Percentiles rank a stretch among this genome's conserved stretches.
Conservation (phyloP, 2,329 filamentous ascomycete genomes). For the Penicillium polonicum region DNA sequence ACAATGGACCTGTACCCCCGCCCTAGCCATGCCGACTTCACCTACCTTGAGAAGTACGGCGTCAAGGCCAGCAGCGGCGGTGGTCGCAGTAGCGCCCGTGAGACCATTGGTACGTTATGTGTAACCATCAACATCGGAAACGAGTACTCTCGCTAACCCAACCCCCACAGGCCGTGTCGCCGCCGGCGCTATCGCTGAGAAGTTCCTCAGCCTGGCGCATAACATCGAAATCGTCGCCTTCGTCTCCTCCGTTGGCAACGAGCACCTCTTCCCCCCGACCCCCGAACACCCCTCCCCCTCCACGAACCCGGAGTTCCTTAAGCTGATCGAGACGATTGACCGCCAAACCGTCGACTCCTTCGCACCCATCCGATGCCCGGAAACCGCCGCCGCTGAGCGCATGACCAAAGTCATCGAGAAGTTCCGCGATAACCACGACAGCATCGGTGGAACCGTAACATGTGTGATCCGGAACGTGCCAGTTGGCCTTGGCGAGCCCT, state of each 20-base stretch:
- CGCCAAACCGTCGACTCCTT: constrained; percentile 76
- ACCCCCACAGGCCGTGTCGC: constrained; percentile 67
- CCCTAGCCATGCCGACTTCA: constrained; percentile 93
- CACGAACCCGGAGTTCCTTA: constrained; percentile 75
- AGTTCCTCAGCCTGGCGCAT: constrained; percentile 78
- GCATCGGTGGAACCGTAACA: constrained; percentile 91
- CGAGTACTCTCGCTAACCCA: not conserved
- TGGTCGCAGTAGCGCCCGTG: constrained; percentile 84
- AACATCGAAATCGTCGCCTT: constrained; percentile 90
- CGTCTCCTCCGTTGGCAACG: constrained; percentile 77
- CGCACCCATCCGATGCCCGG: constrained; percentile 84
- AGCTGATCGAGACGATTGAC: constrained; percentile 69
- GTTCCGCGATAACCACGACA: constrained; percentile 76
- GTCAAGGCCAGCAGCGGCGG: constrained; percentile 88
- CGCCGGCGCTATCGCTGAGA: constrained; percentile 88
- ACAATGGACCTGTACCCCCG: constrained; percentile 92
- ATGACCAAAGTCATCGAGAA: constrained; percentile 80
- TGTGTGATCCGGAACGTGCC: constrained; percentile 88
- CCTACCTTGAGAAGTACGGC: constrained; percentile 95
- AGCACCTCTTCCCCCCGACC: constrained; percentile 73
- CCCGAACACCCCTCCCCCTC: constrained; percentile 65
- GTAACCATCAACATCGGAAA: not conserved
- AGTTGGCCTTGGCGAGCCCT: constrained; percentile 84
- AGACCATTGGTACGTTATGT: constrained; percentile 71
- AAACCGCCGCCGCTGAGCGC: constrained; percentile 59